phyloP scores from a whole-genome alignment of 225 moss, liverwort and hornwort genomes.

The Straminergon stramineum region DNA sequence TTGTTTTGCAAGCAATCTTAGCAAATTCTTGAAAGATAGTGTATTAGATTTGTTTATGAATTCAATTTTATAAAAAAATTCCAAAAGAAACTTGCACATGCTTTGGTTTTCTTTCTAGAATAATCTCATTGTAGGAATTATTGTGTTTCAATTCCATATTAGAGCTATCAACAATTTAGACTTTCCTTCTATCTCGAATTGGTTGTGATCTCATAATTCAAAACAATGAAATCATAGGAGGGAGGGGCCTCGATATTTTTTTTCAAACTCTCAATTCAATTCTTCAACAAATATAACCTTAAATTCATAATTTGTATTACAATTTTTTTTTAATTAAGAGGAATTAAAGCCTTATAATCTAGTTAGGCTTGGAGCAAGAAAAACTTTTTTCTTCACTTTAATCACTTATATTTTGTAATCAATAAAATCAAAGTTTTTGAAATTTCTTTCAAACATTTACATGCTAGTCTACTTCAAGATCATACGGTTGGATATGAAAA shows the following conservation, averaged over 20 bases:
- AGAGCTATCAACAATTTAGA: neutral
- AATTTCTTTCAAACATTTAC: no score
- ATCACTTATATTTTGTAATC: neutral
- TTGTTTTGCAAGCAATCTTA: neutral
- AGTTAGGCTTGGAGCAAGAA: no score
- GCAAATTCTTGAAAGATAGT: neutral
- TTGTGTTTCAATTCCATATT: neutral
- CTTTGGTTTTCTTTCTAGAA: neutral
- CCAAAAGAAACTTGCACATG: no score
- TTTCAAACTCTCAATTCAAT: neutral
- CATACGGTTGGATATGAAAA: rapidly evolving
- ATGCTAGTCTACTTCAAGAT: no score
- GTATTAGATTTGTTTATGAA: no score
- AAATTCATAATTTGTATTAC: neutral
- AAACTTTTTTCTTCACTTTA: neutral
- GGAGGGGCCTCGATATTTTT: neutral
- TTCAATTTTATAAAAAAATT: neutral
- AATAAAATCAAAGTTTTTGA: no score
- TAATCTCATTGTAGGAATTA: rapidly evolving
- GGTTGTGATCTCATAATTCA: neutral
- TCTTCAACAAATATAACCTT: neutral
- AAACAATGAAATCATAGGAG: no score
- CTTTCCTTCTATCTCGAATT: neutral
- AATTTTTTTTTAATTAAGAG: no score
- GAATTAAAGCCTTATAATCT: no score